Evolutionary conservation across 1,139 yeast species (phyloP).

Genomic region (Protomyces macrosporus): DNA sequence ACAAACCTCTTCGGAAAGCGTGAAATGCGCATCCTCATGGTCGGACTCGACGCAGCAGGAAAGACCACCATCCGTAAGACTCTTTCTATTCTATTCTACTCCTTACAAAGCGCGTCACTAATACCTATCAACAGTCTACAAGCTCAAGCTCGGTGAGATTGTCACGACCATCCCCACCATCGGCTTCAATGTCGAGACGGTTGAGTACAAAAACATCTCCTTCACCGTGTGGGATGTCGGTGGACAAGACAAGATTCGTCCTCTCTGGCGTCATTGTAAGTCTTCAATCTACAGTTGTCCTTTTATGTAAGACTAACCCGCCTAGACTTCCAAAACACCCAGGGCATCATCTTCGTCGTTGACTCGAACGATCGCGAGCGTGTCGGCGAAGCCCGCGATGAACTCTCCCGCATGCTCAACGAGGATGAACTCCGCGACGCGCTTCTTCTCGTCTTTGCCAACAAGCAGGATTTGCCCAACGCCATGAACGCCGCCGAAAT

Average conservation of each 20-base stretch:
- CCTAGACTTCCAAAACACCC: constrained; percentile 56
- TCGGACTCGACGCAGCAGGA: constrained; percentile 53
- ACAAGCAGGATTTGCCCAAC: constrained; percentile 92
- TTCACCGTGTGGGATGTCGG: constrained; percentile 97
- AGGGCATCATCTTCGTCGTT: constrained; percentile 87
- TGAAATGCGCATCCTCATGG: constrained; percentile 87
- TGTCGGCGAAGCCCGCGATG: constrained; percentile 88
- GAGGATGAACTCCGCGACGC: constrained; percentile 93
- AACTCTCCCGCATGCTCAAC: constrained; percentile 86
- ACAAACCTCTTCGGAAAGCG: constrained; percentile 61
- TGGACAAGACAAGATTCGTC: constrained; percentile 95
- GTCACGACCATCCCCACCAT: constrained; percentile 91
- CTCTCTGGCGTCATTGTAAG: constrained; percentile 78
- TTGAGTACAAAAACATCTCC: constrained; percentile 88
- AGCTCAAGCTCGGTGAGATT: constrained; percentile 71
- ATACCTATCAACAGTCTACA: constrained; percentile 11
- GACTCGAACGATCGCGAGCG: constrained; percentile 93
- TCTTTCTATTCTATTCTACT: background rate
- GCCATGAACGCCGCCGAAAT: constrained; percentile 95
- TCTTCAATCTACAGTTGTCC: background rate
- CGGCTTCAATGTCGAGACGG: constrained; percentile 82
- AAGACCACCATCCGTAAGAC: constrained; percentile 53
- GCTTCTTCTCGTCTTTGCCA: constrained; percentile 78
- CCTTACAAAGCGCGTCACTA: background rate
- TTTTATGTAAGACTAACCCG: background rate